Evolutionary conservation across 768 basidiomycete genomes (phyloP).

Genomic region (Kwoniella sp.): DNA sequence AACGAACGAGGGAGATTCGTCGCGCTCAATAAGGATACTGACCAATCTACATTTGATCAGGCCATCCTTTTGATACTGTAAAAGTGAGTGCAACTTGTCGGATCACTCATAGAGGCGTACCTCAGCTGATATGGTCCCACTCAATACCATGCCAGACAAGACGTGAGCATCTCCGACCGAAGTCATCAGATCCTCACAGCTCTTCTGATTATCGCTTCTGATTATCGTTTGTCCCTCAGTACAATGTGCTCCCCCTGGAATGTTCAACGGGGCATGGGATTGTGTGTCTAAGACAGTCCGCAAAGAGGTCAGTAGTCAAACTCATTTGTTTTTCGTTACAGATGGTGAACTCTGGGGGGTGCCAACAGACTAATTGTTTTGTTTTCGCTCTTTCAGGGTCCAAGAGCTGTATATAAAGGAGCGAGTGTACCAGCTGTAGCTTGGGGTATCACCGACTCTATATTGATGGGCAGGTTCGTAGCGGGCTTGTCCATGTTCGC

Average conservation of each 20-base stretch:
- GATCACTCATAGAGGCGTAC: no score
- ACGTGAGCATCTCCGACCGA: no score
- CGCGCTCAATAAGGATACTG: background rate
- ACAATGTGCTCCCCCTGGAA: constrained; percentile 46
- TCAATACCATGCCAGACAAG: constrained; percentile 38
- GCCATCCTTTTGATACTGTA: constrained; percentile 52
- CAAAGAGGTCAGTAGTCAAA: constrained; percentile 47
- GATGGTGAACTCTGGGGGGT: no score
- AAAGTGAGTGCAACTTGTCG: constrained; percentile 29
- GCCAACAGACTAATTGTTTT: background rate
- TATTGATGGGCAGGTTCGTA: constrained; percentile 53
- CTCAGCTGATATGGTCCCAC: no score
- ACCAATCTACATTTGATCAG: constrained; percentile 14
- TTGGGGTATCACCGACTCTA: constrained; percentile 55
- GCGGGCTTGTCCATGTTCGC: no score
- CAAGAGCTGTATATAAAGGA: constrained; percentile 50
- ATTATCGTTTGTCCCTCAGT: constrained; percentile 10
- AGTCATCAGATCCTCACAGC: background rate
- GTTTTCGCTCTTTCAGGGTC: constrained; percentile 27
- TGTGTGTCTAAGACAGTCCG: constrained; percentile 39
- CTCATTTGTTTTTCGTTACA: no score
- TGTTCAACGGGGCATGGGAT: constrained; percentile 41
- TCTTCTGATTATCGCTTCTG: background rate
- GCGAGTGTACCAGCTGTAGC: constrained; percentile 52
- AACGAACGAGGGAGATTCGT: background rate